phyloP scores from a whole-genome alignment of 169 alveolate species.

The Plasmodium sp. region DNA sequence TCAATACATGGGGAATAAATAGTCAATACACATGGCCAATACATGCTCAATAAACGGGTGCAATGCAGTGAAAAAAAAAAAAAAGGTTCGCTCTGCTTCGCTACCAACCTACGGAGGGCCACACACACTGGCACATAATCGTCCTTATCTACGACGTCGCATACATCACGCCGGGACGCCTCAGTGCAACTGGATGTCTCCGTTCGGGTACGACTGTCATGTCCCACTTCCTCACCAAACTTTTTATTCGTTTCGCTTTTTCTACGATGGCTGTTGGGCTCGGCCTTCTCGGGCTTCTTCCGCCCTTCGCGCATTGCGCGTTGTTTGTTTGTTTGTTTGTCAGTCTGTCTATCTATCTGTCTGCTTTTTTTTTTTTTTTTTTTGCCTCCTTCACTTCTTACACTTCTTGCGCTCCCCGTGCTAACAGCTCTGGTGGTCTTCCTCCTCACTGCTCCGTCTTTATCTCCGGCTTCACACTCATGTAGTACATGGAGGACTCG shows the following conservation, averaged over 20 bases:
- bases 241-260: background rate
- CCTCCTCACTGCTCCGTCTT: conserved; percentile 37
- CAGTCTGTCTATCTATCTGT: too few relatives aligned
- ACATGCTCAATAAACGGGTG: background rate
- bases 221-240: background rate
- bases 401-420: background rate
- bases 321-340: background rate
- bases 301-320: background rate
- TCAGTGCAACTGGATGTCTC: background rate
- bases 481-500: conserved; percentile 39
- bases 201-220: background rate
- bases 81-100: background rate
- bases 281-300: background rate
- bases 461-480: conserved; percentile 45
- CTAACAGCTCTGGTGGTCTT: background rate
- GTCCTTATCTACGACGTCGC: background rate
- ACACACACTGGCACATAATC: background rate
- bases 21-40: background rate
- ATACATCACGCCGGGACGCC: background rate
- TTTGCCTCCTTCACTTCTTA: background rate
- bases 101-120: background rate
- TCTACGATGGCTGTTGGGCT: background rate
- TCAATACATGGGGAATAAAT: too few relatives aligned
- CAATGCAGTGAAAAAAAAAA: background rate
- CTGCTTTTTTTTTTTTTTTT: background rate